Evolutionary conservation across 2,329 filamentous ascomycete species (phyloP).

Genomic region (Penicillium glabrum): DNA sequence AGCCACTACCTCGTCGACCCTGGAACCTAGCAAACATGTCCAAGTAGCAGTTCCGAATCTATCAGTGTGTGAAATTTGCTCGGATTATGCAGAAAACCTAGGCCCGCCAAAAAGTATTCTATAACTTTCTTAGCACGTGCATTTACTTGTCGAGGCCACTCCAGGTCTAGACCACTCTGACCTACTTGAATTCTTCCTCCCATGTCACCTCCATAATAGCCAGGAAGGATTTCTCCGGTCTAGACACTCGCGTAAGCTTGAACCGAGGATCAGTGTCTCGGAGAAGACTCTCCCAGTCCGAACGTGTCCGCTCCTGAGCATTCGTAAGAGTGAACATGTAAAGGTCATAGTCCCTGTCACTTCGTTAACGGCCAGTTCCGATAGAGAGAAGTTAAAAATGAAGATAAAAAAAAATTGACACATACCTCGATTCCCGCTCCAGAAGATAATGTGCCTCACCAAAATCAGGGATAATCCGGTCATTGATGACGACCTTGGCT

Average conservation of each 20-base stretch:
- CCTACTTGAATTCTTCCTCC: neutral
- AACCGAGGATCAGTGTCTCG: neutral
- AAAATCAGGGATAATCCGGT: neutral
- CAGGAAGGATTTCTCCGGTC: neutral
- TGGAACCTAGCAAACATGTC: neutral
- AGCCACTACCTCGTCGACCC: neutral
- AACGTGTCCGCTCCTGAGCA: neutral
- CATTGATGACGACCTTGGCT: neutral
- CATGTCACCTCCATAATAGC: neutral
- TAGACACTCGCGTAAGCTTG: neutral
- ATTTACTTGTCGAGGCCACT: too few relatives aligned
- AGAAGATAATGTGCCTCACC: neutral
- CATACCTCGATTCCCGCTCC: neutral
- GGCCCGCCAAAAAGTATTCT: too few relatives aligned
- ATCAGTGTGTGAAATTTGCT: too few relatives aligned
- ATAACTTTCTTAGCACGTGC: too few relatives aligned
- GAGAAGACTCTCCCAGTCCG: neutral
- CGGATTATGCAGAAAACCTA: too few relatives aligned
- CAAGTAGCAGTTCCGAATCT: neutral
- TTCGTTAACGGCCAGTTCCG: neutral
- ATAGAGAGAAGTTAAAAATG: neutral
- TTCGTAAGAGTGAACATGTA: neutral
- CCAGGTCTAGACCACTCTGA: too few relatives aligned
- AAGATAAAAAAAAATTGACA: neutral
- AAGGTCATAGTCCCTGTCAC: neutral